Base-by-base conservation (phyloP, 176 grass and related monocot genomes). In the Puccinellia tenuiflora region DNA sequence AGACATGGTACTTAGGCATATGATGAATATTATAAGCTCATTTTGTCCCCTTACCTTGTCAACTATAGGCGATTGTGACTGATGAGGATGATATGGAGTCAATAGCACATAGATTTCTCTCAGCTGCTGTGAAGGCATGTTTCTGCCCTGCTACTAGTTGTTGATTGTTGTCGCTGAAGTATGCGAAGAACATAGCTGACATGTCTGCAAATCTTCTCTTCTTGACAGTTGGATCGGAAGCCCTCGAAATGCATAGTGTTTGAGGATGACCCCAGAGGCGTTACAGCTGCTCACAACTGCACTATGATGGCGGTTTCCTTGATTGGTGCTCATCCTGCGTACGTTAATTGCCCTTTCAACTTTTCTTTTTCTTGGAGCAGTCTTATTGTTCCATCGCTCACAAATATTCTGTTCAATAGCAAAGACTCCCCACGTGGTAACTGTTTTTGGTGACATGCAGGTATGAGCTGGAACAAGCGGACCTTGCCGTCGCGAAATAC, bases 81-180 rank as follows among this genome's bases (percentile, higher is more conserved):
- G 91, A 96, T 15, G 96, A 93, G 78, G 96, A 99, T 79, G 96
- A 90, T 24, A 96, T 99, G 96, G 96, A 99, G 55, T 99, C 96
- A 21, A 99, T 96, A 73, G 92, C 96, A 42, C 90, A 99, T 85
- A 88, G 96, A 78, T 99, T 99, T 84, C 91, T 96, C 63, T 99
- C 96, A 61, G 96, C 96, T 85, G 80, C 96, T 70, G 55, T 99
- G 42, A 99, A 99, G 93, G 96, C 84, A 85, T 75, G 86, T 2
- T 56, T 85, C 24, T 90, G 22, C 56, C 28, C 2, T 2, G 15
- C 26, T 71, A 56, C 30, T 64, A n/a, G 69, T 48, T 66, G 5
- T 48, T 39, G 7, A 39, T 70, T 51, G 20, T n/a, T 81, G 5
- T 52, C 2, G 3, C 46, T 42, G 28, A 46, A 30, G 24, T 68